These are phyloP conservation scores for Suillus variegatus DNA, from an alignment of 768 basidiomycete species.

Conservation along the genomic window DNA sequence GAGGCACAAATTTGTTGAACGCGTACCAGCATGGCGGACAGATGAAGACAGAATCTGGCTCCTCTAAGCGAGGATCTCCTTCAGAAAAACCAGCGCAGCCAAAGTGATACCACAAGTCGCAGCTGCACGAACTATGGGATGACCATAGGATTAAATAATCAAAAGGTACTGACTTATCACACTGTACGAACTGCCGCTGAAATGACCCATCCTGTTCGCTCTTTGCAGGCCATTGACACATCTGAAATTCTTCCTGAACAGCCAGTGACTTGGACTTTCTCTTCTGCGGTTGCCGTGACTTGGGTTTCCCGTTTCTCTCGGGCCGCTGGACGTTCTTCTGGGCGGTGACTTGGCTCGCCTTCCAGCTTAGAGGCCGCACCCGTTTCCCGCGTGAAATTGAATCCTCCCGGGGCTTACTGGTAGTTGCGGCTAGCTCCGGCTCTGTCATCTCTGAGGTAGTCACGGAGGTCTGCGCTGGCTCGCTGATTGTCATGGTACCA, in stretches of 20 bases:
- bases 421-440: neutral
- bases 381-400: neutral
- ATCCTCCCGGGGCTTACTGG: neutral
- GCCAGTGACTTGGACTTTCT: neutral
- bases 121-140: conserved; percentile 28
- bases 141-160: neutral
- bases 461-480: neutral
- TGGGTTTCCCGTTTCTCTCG: neutral
- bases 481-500: neutral
- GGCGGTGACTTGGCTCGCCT: neutral
- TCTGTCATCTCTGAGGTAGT: neutral
- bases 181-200: conserved; percentile 32
- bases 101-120: conserved; percentile 51
- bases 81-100: conserved; percentile 46
- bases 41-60: conserved; percentile 28
- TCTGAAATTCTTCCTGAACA: neutral
- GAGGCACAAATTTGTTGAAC: neutral
- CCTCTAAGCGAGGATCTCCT: conserved; percentile 38
- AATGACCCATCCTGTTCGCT: neutral
- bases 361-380: neutral
- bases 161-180: conserved; percentile 31
- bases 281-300: neutral
- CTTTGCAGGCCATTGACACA: conserved; percentile 3
- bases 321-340: neutral
- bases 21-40: conserved; percentile 46